Base-by-base conservation (phyloP, 352 stramenopile genomes). In the Globisporangium cylindrosporum region DNA sequence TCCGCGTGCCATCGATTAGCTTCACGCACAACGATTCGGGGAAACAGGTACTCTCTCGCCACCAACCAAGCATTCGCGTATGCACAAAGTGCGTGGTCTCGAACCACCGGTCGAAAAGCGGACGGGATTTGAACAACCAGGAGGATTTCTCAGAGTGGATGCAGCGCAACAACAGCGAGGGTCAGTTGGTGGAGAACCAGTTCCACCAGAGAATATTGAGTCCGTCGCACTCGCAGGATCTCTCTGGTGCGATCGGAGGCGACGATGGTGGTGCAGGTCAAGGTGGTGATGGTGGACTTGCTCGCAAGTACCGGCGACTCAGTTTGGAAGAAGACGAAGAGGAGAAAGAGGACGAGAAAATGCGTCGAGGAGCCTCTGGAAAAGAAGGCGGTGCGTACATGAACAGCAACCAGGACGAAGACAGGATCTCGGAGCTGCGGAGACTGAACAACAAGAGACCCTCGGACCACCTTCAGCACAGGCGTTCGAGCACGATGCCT, bases 61-160 rank as follows among this genome's bases (percentile, higher is more conserved):
- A 94, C 62, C 85, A 93, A 70, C 80, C 85, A 27, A 94, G 83
- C 71, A 93, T 94, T 61, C 84, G 88, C 8, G 84, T 96, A 41
- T 96, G 88, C 64, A 92, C 82, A 43, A 90, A 90, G 58, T 96
- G 88, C 59, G 84, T 94, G 51, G 80, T 92, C 36, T 89, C 75
- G 20, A 85, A 91, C 48, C 88, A 96, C 66, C 86, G 85, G 2
- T 89, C 82, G 54, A 90, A 88, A 58, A 92, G 80, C 65, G 79
- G 79, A 0, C 82, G 76, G 49, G 83, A 94, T 24, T 55, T 92
- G 53, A 88, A 62, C 58, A 93, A 93, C 69, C 84, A 92, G 72
- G 85, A 92, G 43, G 85, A 93, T 64, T 92, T 94, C 32, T 86
- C 89, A 22, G 77, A 93, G 48, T 93, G 84, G 87, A 89, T 94